These are phyloP conservation scores for Magnusiomyces tetraspermus DNA, from an alignment of 1,139 yeast species.

Conservation along the genomic window DNA sequence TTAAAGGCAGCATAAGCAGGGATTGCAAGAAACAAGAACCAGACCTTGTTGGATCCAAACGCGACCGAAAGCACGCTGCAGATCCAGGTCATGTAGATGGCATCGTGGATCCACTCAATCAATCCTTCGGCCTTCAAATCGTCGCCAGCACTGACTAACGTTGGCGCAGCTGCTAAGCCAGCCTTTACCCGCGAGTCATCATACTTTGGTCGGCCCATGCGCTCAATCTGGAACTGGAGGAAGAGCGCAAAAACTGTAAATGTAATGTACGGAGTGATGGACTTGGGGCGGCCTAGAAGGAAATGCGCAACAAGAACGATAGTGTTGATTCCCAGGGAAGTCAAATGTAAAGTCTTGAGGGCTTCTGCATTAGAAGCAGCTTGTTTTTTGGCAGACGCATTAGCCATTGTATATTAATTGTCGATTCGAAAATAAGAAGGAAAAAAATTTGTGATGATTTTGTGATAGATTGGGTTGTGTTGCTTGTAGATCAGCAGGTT, in stretches of 20 bases:
- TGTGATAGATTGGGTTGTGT: too few species aligned
- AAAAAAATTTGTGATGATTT: too few species aligned
- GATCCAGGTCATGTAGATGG: constrained; percentile 60
- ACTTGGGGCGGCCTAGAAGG: constrained; percentile 45
- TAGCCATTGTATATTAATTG: constrained; percentile 57
- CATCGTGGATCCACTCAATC: constrained; percentile 69
- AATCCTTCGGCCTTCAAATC: constrained; percentile 60
- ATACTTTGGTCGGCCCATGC: constrained; percentile 55
- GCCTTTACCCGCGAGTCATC: constrained; percentile 19
- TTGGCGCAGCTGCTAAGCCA: constrained; percentile 12
- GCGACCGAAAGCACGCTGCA: constrained; percentile 48
- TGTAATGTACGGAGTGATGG: constrained; percentile 43
- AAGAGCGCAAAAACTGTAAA: constrained; percentile 50
- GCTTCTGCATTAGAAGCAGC: constrained; percentile 50
- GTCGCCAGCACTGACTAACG: constrained; percentile 48
- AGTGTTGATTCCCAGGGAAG: constrained; percentile 39
- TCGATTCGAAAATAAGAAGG: too few species aligned
- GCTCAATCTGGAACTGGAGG: constrained; percentile 51
- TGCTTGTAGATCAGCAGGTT: too few species aligned
- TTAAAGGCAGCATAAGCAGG: constrained; percentile 53
- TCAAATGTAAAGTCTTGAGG: constrained; percentile 46
- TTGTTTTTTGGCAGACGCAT: constrained; percentile 58
- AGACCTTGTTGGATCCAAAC: constrained; percentile 50
- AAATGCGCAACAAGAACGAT: constrained; percentile 38
- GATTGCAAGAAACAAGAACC: constrained; percentile 43